Percentiles rank a stretch among this genome's conserved stretches.
phyloP scores from a whole-genome alignment of 2,329 filamentous ascomycete species.

The Incumbomyces delicatus region DNA sequence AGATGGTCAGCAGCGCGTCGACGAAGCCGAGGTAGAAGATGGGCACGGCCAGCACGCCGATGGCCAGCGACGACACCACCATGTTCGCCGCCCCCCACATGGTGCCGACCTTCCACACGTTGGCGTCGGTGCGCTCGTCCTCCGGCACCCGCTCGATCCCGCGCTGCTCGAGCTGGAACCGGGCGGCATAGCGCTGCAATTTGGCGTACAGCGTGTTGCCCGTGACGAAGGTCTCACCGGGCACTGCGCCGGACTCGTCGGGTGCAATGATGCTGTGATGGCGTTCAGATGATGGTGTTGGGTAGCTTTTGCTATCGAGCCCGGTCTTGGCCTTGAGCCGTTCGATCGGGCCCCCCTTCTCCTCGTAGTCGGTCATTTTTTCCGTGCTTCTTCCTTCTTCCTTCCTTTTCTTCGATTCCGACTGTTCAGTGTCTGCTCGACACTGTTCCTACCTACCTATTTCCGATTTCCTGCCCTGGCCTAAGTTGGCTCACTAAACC shows the following conservation, averaged over 20 bases:
- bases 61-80: slow-evolving; percentile 66
- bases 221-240: slow-evolving; percentile 49
- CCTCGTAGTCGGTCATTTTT: too few relatives aligned
- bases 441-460: too few relatives aligned
- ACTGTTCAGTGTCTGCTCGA: too few relatives aligned
- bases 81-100: slow-evolving; percentile 74
- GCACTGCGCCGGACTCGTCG: slow-evolving; percentile 41
- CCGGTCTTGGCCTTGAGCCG: background rate
- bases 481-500: too few relatives aligned
- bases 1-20: slow-evolving; percentile 59
- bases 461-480: too few relatives aligned
- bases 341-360: too few relatives aligned
- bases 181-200: slow-evolving; percentile 53
- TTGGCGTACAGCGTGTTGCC: slow-evolving; percentile 48
- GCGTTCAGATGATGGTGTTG: slow-evolving; percentile 13
- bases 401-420: too few relatives aligned
- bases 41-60: slow-evolving; percentile 59
- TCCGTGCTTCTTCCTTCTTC: too few relatives aligned
- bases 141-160: slow-evolving; percentile 67
- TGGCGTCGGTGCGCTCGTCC: slow-evolving; percentile 56
- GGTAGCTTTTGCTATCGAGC: too few relatives aligned
- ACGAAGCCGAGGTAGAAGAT: slow-evolving; percentile 62
- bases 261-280: slow-evolving; percentile 16
- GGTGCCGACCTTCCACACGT: slow-evolving; percentile 58
- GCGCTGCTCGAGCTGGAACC: slow-evolving; percentile 60